A percentile compares a stretch with the other conserved stretches of the same genome.
These are phyloP conservation scores for Dothideomycetes sp. DNA, from an alignment of 2,329 filamentous ascomycete species.

Conservation along the genomic window DNA sequence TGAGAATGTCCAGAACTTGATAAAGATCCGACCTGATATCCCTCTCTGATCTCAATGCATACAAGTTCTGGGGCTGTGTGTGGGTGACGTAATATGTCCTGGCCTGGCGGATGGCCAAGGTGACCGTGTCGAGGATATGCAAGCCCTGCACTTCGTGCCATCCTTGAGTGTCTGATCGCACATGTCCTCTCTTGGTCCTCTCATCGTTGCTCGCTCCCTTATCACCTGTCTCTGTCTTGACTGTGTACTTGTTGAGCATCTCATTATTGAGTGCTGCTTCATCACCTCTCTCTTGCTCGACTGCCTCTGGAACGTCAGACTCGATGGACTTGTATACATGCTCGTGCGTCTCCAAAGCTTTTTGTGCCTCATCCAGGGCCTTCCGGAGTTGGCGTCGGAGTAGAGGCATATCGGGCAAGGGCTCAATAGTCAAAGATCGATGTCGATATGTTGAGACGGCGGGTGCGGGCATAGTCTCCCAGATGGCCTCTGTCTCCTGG, in stretches of 20 bases:
- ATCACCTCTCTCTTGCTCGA: constrained; percentile 12
- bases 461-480: constrained; percentile 80
- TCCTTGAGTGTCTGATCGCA: constrained; percentile 45
- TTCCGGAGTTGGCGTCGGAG: constrained; percentile 60
- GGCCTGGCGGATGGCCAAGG: constrained; percentile 86
- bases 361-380: constrained; percentile 57
- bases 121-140: constrained; percentile 84
- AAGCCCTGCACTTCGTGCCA: constrained; percentile 86
- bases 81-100: constrained; percentile 96
- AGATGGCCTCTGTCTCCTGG: constrained; percentile 44
- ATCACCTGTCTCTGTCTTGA: too few relatives aligned
- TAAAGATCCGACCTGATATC: constrained; percentile 75
- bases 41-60: constrained; percentile 78
- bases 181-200: too few relatives aligned
- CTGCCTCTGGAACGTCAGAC: too few relatives aligned
- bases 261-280: constrained; percentile 13
- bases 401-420: constrained; percentile 70
- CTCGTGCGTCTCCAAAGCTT: constrained; percentile 57
- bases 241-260: too few relatives aligned
- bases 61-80: constrained; percentile 72
- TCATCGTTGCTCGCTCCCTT: too few relatives aligned
- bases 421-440: constrained; percentile 68
- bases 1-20: constrained; percentile 78
- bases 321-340: too few relatives aligned
- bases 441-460: constrained; percentile 94